Conservation (phyloP, 2,329 filamentous ascomycete genomes). For the Ilyonectria mors-panacis region DNA sequence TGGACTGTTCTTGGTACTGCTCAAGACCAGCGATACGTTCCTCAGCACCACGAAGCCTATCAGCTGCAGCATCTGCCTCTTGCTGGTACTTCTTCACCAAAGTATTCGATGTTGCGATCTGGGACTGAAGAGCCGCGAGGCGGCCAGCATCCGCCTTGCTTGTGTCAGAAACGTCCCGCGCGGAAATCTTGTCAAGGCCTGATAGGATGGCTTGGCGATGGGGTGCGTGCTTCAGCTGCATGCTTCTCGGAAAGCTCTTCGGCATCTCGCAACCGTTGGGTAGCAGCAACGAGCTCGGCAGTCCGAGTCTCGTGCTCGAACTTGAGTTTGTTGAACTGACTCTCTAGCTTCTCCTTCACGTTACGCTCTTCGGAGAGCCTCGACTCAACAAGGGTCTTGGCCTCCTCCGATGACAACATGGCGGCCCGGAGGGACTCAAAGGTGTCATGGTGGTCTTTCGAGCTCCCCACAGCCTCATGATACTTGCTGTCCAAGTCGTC, state of each 20-base stretch:
- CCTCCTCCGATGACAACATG: constrained; percentile 83
- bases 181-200: constrained; percentile 82
- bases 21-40: constrained; percentile 97
- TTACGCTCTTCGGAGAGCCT: constrained; percentile 87
- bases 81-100: constrained; percentile 91
- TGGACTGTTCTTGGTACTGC: constrained; percentile 97
- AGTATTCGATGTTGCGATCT: constrained; percentile 82
- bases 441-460: constrained; percentile 78
- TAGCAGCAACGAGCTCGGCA: constrained; percentile 81
- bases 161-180: constrained; percentile 65
- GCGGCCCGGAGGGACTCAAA: constrained; percentile 84
- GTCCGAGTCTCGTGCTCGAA: constrained; percentile 86
- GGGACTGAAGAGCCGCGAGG: constrained; percentile 80
- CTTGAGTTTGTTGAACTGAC: constrained; percentile 82
- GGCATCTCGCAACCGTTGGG: constrained; percentile 83
- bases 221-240: constrained; percentile 87
- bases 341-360: constrained; percentile 82
- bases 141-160: constrained; percentile 74
- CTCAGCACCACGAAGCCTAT: constrained; percentile 92
- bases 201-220: constrained; percentile 87
- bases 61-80: constrained; percentile 87
- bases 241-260: constrained; percentile 92
- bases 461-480: constrained; percentile 75
- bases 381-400: constrained; percentile 81
- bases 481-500: constrained; percentile 80